Evolutionary conservation across 176 grass and related monocot species (phyloP).

Genomic region (Cenchrus americanus): DNA sequence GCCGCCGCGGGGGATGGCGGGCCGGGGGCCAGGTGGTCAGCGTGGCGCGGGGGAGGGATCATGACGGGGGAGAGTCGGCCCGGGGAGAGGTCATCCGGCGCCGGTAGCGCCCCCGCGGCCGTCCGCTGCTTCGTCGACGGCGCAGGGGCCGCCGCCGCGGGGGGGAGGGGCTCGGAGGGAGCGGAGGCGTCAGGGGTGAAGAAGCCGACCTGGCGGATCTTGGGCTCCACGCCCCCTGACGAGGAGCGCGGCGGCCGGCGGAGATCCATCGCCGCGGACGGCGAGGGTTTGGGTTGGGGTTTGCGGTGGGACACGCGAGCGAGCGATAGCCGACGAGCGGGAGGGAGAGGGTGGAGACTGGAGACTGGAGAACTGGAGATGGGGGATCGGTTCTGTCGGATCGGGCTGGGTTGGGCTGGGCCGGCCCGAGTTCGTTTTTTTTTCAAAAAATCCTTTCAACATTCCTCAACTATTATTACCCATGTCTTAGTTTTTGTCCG

Average conservation of each 20-base stretch:
- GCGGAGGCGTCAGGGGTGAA: conserved; percentile 58
- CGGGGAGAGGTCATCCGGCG: conserved; percentile 41
- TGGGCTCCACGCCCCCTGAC: conserved; percentile 70
- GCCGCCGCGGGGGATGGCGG: conserved; percentile 31
- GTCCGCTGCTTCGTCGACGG: conserved; percentile 2
- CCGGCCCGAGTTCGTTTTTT: too few relatives aligned
- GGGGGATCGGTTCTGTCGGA: background rate
- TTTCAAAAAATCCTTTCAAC: too few relatives aligned
- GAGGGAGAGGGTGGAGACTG: background rate
- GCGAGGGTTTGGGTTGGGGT: conserved; percentile 33
- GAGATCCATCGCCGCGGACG: conserved; percentile 57
- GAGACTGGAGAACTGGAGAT: too few relatives aligned
- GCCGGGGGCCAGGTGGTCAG: conserved; percentile 45
- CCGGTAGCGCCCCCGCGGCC: conserved; percentile 1
- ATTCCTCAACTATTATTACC: too few relatives aligned
- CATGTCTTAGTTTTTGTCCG: too few relatives aligned
- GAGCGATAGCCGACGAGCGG: background rate
- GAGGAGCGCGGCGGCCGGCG: conserved; percentile 58
- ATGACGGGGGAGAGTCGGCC: conserved; percentile 75
- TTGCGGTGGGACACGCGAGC: conserved; percentile 7
- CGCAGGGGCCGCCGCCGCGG: background rate
- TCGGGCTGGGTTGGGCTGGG: background rate
- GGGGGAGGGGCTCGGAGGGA: conserved; percentile 30
- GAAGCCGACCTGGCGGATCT: conserved; percentile 87
- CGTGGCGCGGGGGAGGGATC: conserved; percentile 83